These are phyloP conservation scores for Lipomyces mesembrius DNA, from an alignment of 805 yeast genomes.

Conservation along the genomic window DNA sequence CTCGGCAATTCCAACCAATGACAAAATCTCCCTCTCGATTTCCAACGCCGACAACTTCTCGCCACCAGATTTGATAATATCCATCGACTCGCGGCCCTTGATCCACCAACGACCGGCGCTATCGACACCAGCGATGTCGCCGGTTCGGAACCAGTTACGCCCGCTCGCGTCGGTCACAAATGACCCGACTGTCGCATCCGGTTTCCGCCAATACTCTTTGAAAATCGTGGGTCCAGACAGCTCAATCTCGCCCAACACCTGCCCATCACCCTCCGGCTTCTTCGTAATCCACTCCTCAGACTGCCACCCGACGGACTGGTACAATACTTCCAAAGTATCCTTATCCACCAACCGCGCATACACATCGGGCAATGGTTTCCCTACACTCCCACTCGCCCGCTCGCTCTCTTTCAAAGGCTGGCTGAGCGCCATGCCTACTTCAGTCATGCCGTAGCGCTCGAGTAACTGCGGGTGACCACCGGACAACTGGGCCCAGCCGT, in stretches of 20 bases:
- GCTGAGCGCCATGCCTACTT: slow-evolving; percentile 45
- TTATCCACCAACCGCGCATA: slow-evolving; percentile 42
- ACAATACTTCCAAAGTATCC: slow-evolving; percentile 37
- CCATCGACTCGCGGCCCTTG: slow-evolving; percentile 48
- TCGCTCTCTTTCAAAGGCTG: slow-evolving; percentile 41
- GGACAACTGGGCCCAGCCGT: slow-evolving; percentile 42
- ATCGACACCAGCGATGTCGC: slow-evolving; percentile 59
- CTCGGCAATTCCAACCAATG: slow-evolving; percentile 42
- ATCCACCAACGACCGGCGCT: slow-evolving; percentile 55
- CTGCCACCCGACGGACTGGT: slow-evolving; percentile 36
- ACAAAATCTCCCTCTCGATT: slow-evolving; percentile 46
- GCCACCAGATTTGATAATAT: slow-evolving; percentile 47
- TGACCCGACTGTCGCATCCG: slow-evolving; percentile 54
- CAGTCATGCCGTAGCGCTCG: slow-evolving; percentile 48
- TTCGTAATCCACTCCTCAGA: slow-evolving; percentile 31
- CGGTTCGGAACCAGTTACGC: slow-evolving; percentile 58
- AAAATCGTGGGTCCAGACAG: slow-evolving; percentile 62
- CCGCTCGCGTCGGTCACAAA: slow-evolving; percentile 48
- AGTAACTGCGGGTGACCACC: slow-evolving; percentile 43
- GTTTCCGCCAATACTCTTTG: slow-evolving; percentile 54
- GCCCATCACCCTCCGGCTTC: slow-evolving; percentile 32
- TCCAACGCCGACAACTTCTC: slow-evolving; percentile 46
- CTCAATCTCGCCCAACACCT: slow-evolving; percentile 55
- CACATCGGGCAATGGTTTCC: slow-evolving; percentile 45
- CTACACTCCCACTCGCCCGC: slow-evolving; percentile 43